Conservation (phyloP, 345 rosid species). For the Crucihimalaya himalaica region DNA sequence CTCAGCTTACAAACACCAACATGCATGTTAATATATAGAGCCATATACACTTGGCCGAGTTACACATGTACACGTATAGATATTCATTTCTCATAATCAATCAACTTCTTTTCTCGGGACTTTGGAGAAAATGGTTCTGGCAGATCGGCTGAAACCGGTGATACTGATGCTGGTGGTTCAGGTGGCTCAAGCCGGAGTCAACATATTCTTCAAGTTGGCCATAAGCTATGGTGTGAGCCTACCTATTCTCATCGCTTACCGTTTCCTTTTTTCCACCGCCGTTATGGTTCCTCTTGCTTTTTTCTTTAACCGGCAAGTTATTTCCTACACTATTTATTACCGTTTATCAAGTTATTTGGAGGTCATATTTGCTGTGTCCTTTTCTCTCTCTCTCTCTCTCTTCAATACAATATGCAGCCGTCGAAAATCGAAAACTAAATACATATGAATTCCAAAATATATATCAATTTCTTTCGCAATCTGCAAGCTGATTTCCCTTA, state of each 20-base stretch:
- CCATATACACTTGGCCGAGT: no score
- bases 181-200: constrained; percentile 30
- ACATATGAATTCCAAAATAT: no score
- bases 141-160: constrained; percentile 24
- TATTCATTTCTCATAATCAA: background rate
- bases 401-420: no score
- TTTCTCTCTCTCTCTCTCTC: no score
- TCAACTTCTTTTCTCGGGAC: background rate
- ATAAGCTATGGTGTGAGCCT: constrained; percentile 34
- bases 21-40: no score
- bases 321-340: no score
- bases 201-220: constrained; percentile 43
- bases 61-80: background rate
- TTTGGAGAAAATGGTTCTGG: background rate
- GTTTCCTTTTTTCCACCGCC: constrained; percentile 35
- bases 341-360: no score
- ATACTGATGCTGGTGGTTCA: constrained; percentile 42
- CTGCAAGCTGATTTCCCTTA: no score
- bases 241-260: constrained; percentile 35
- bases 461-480: no score
- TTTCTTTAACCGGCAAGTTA: constrained; percentile 33
- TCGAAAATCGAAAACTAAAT: no score
- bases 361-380: no score
- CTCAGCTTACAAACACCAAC: no score
- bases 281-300: constrained; percentile 41